These are phyloP conservation scores for Phytophthora lateralis DNA, from an alignment of 352 stramenopile genomes.

Conservation along the genomic window DNA sequence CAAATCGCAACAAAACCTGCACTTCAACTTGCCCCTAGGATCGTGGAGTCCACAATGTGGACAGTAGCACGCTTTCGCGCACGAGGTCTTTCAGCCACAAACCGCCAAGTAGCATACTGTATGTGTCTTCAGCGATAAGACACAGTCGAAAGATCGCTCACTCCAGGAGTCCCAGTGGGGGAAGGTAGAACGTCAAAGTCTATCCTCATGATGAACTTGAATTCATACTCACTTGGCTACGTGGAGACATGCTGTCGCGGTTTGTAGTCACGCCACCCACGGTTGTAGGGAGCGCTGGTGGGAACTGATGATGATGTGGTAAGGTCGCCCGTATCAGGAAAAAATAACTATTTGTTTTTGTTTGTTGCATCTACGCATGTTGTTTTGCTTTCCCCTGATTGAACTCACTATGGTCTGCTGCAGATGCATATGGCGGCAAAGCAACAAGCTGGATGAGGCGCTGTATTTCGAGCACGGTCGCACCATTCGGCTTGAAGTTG, in stretches of 20 bases:
- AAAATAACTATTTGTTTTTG: background rate
- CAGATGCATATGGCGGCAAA: conserved; percentile 1
- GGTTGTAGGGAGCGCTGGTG: too few relatives aligned
- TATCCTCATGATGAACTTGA: background rate
- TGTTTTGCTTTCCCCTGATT: background rate
- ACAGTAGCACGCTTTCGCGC: too few relatives aligned
- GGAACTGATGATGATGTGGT: background rate
- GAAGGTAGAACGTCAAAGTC: background rate
- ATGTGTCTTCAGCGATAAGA: too few relatives aligned
- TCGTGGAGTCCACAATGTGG: too few relatives aligned
- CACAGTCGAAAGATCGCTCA: background rate
- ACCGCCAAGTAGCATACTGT: too few relatives aligned
- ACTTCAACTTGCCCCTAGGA: too few relatives aligned
- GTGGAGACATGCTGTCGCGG: background rate
- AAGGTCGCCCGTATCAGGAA: background rate
- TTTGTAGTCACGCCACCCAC: too few relatives aligned
- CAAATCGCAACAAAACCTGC: too few relatives aligned
- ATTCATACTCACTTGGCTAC: background rate
- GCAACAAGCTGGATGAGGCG: background rate
- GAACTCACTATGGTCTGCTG: background rate
- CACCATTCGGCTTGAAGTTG: background rate
- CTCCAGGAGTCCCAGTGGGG: background rate
- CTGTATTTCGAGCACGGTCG: background rate
- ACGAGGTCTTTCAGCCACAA: too few relatives aligned
- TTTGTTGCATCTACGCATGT: background rate